phyloP scores from a whole-genome alignment of 2,329 filamentous ascomycete species.

The Aspergillus sp. region DNA sequence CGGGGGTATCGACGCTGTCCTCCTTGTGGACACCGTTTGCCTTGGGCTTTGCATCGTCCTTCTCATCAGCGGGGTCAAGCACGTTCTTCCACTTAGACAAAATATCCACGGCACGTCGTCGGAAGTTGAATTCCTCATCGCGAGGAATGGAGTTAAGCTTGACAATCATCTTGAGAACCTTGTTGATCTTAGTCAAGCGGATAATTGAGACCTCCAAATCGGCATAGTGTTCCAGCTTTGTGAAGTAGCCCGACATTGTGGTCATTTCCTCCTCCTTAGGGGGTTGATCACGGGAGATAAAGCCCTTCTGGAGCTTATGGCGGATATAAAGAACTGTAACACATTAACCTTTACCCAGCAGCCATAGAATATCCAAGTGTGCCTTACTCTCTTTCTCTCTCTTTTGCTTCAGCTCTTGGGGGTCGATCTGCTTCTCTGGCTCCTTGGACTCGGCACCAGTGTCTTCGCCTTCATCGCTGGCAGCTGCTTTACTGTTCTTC shows the following conservation, averaged over 20 bases:
- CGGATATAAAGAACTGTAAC: conserved; percentile 76
- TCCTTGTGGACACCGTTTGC: conserved; percentile 40
- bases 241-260: conserved; percentile 42
- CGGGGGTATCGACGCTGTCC: conserved; percentile 26
- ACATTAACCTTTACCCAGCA: conserved; percentile 10
- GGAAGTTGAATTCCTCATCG: conserved; percentile 87
- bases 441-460: conserved; percentile 49
- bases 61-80: conserved; percentile 48
- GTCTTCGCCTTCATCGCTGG: conserved; percentile 56
- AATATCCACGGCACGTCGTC: conserved; percentile 71
- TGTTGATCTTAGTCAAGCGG: conserved; percentile 92
- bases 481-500: conserved; percentile 53
- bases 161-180: conserved; percentile 90
- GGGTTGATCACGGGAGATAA: conserved; percentile 75
- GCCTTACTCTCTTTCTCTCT: conserved; percentile 53
- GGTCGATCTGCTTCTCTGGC: conserved; percentile 50
- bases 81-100: conserved; percentile 87
- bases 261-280: conserved; percentile 70
- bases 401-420: conserved; percentile 52
- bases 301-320: conserved; percentile 91
- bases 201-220: conserved; percentile 89
- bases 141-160: conserved; percentile 81
- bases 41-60: conserved; percentile 42
- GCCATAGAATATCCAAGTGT: background rate
- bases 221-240: conserved; percentile 72